These are phyloP conservation scores for Intubia oerlemansii DNA, from an alignment of 2,329 filamentous ascomycete genomes.

Conservation along the genomic window DNA sequence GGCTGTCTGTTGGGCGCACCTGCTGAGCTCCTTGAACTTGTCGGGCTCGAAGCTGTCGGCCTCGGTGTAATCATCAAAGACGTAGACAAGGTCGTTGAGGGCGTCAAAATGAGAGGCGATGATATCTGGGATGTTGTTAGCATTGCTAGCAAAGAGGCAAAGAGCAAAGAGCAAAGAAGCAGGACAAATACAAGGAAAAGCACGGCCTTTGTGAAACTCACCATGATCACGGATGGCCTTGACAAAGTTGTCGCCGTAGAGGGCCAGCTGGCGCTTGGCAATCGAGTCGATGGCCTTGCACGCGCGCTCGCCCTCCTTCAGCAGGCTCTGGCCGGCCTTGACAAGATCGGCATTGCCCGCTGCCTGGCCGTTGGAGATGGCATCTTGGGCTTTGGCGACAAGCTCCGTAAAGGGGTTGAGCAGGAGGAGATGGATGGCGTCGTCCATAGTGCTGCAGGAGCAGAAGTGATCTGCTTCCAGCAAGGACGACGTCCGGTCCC, in stretches of 20 bases:
- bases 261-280: constrained; percentile 24
- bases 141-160: too few species aligned
- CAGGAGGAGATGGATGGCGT: constrained; percentile 18
- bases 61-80: constrained; percentile 33
- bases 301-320: constrained; percentile 17
- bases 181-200: too few species aligned
- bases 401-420: constrained; percentile 29
- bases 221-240: too few species aligned
- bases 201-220: too few species aligned
- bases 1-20: constrained; percentile 24
- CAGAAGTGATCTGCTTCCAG: too few species aligned
- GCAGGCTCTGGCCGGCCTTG: constrained; percentile 20
- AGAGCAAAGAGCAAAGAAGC: neutral
- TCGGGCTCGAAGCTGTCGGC: constrained; percentile 26
- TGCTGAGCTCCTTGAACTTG: constrained; percentile 26
- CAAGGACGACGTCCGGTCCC: too few species aligned
- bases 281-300: constrained; percentile 27
- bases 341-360: constrained; percentile 23
- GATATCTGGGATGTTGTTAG: too few species aligned
- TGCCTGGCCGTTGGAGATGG: constrained; percentile 22
- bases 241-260: constrained; percentile 27
- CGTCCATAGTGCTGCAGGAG: too few species aligned
- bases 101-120: constrained; percentile 11
- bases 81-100: constrained; percentile 29
- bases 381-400: constrained; percentile 25